Evolutionary conservation across 176 grass and related monocot species (phyloP).

Genomic region (Carex kokanica): DNA sequence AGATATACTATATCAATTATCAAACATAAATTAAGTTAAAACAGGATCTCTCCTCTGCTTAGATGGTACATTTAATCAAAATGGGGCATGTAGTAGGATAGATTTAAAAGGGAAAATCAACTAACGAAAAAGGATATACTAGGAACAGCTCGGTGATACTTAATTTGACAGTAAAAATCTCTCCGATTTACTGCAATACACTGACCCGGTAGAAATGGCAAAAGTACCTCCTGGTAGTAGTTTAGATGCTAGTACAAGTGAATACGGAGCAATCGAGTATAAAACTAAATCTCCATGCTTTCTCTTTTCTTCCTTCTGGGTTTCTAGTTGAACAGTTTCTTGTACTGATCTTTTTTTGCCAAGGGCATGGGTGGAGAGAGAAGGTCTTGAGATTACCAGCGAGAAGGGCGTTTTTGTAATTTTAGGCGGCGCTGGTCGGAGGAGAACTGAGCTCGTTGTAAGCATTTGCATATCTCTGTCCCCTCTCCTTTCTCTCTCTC

Average conservation of each 20-base stretch:
- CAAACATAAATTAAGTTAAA: background rate
- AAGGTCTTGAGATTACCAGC: background rate
- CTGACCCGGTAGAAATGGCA: background rate
- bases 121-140: background rate
- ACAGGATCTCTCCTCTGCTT: too few relatives aligned
- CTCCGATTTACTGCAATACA: background rate
- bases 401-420: background rate
- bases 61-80: background rate
- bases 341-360: constrained; percentile 7
- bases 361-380: background rate
- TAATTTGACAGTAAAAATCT: background rate
- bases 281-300: constrained; percentile 33
- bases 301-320: constrained; percentile 12
- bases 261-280: constrained; percentile 66
- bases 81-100: background rate
- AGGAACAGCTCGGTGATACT: background rate
- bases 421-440: constrained; percentile 23
- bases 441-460: constrained; percentile 39
- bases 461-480: constrained; percentile 31
- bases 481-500: background rate
- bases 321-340: background rate
- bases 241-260: constrained; percentile 54
- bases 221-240: constrained; percentile 54
- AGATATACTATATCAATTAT: background rate
- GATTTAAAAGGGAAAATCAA: background rate